These are phyloP conservation scores for barrel medic (Medicago truncatula) DNA, from an alignment of 306 rosid genomes.

Conservation along the genomic window MtrunA17r5.0-ANR NC_053042.1:32950001-32950500, in stretches of 20 bases:
- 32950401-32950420: conserved; percentile 95
- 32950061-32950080: no score
- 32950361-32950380: conserved; percentile 68
- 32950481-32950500: conserved; percentile 1
- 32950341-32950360: conserved; percentile 69
- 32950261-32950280: neutral
- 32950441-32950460: conserved; percentile 13
- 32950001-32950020: no score
- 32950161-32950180: neutral
- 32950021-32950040: no score
- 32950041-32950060: no score
- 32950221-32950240: no score
- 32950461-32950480: neutral
- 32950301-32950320: neutral
- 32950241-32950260: neutral
- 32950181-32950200: no score
- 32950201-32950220: no score
- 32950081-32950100: no score
- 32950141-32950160: no score
- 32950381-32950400: conserved; percentile 75
- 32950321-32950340: conserved; percentile 88
- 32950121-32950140: no score
- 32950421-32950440: neutral
- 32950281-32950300: neutral
- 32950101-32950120: no score